Evolutionary conservation across 305 asterid genomes (phyloP).

Genomic region (Fraxinus sp.): DNA sequence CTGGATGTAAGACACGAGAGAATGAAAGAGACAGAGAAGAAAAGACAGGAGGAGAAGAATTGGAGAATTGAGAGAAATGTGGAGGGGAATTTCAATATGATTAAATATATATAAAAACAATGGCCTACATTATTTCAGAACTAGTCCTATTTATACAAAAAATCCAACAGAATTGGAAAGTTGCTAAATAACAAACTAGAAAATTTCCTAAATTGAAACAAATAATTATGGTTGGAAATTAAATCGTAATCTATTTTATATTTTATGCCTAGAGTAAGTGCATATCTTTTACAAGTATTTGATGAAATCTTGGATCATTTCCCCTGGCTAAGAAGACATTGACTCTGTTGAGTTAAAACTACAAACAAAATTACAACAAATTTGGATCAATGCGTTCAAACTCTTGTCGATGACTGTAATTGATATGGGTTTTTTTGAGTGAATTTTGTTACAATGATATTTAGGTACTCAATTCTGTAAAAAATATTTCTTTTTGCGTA

Average conservation of each 20-base stretch:
- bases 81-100: neutral
- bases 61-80: neutral
- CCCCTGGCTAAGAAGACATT: neutral
- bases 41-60: neutral
- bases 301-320: neutral
- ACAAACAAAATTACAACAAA: neutral
- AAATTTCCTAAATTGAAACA: neutral
- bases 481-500: neutral
- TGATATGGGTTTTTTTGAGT: neutral
- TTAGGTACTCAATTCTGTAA: neutral
- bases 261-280: neutral
- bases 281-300: neutral
- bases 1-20: neutral
- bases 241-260: neutral
- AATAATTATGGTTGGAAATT: neutral
- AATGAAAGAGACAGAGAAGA: neutral
- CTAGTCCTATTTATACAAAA: neutral
- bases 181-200: neutral
- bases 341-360: neutral
- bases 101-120: neutral
- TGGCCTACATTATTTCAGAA: neutral
- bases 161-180: neutral
- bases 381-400: neutral
- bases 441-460: neutral
- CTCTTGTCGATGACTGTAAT: neutral